Conservation (phyloP, 2,329 filamentous ascomycete genomes). For the Incumbomyces lentus region DNA sequence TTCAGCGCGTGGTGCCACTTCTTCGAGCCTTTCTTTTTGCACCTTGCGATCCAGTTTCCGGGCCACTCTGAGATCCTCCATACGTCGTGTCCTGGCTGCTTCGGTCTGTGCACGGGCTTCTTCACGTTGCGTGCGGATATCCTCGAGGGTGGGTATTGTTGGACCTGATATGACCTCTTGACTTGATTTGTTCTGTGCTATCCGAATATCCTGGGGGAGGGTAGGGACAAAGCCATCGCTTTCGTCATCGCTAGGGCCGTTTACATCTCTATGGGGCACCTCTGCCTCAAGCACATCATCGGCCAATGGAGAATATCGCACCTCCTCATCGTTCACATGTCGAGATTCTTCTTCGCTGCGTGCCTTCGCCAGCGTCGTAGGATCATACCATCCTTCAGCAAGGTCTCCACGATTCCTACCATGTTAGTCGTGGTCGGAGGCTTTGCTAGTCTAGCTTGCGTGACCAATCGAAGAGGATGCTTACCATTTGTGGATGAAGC, state of each 20-base stretch:
- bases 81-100: constrained; percentile 36
- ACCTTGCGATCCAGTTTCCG: constrained; percentile 54
- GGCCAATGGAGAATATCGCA: too few species aligned
- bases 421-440: constrained; percentile 16
- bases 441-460: background rate
- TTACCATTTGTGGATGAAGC: constrained; percentile 80
- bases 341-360: constrained; percentile 18
- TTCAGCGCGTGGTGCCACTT: constrained; percentile 72
- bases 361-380: constrained; percentile 53
- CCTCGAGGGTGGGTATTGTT: constrained; percentile 59
- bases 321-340: constrained; percentile 1
- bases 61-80: constrained; percentile 47
- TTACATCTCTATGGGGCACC: constrained; percentile 3
- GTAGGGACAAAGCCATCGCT: constrained; percentile 54
- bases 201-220: constrained; percentile 27
- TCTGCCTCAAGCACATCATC: constrained; percentile 6
- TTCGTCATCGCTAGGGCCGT: constrained; percentile 40
- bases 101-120: constrained; percentile 35
- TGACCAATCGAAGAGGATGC: constrained; percentile 14
- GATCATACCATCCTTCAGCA: constrained; percentile 88
- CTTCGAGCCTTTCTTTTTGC: constrained; percentile 66
- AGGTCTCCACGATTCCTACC: constrained; percentile 72
- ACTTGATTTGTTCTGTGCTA: constrained; percentile 21
- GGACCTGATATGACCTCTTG: constrained; percentile 37
- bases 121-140: constrained; percentile 53